Base-by-base conservation (phyloP, 2,329 filamentous ascomycete genomes). In the Ambrosiella beaveri region DNA sequence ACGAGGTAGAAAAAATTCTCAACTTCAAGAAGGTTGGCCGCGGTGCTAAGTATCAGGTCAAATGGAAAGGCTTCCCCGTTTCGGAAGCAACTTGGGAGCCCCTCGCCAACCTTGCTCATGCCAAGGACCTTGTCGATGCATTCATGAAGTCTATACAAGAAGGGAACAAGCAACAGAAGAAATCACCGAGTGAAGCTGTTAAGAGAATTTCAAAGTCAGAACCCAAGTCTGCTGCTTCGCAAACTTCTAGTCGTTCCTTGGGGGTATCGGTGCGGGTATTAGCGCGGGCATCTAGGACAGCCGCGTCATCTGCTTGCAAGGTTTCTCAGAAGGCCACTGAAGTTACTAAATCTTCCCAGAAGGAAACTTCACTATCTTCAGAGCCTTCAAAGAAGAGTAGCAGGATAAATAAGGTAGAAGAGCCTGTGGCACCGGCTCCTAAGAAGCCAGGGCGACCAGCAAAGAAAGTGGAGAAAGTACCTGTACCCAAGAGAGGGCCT, bases 81-180 rank as follows among this genome's bases (percentile, higher is more conserved):
- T 65, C 68, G 15, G 64, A 75, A 1, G 78, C 74, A 59, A 79
- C 76, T 0, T 81, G 78, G 78, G 77, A 79, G 67, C 75, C 75
- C 1, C 71, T 68, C 63, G 64, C 59, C 15, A 73, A 78, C 58
- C 63, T 80, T 15, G 57, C 54, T 0, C 68, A 73, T 2, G 75
- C 74, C 57, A 58, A 61, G 8, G 62, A 63, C 1, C 61, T 71
- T 0, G 62, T 77, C 38, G 63, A 64, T 8, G 65, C 63, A 1
- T 76, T 70, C 59, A 13, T 15, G 11, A 17, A 54, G 51, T 15
- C 51, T 54, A 15, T 49, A 2, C 12, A 49, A 49, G 15, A 27
- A 35, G 13, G 13, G 47, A 69, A 75, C 59, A 63, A 61, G 27
- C 12, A n/a, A 9, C 13, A 49, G 45, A 49, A 15, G 13, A 19